Evolutionary conservation across 2,329 filamentous ascomycete genomes (phyloP).

Genomic region (Helotiales sp.): DNA sequence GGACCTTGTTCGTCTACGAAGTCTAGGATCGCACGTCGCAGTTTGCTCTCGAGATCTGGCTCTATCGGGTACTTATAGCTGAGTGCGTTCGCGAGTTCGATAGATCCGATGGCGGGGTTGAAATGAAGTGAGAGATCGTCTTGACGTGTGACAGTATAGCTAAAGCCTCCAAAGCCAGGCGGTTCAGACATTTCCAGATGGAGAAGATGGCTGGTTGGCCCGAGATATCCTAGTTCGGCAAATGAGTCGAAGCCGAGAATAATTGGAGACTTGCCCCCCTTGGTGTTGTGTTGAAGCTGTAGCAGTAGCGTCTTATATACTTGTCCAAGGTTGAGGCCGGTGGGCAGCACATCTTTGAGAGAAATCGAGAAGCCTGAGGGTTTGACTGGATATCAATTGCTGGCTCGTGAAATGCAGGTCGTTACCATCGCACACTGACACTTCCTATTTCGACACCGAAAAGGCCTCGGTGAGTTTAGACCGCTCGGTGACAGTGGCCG

Average conservation of each 20-base stretch:
- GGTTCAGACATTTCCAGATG: not conserved
- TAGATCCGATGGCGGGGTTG: not conserved
- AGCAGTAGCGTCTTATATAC: too few species aligned
- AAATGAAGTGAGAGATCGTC: not conserved
- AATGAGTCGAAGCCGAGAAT: too few species aligned
- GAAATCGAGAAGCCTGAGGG: not conserved
- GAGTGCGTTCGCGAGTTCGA: conserved; percentile 4
- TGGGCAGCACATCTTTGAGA: not conserved
- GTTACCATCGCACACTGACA: not conserved
- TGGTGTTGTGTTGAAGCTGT: too few species aligned
- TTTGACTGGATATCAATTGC: not conserved
- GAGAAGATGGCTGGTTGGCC: too few species aligned
- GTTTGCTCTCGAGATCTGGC: not conserved
- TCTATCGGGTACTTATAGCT: not conserved
- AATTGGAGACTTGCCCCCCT: too few species aligned
- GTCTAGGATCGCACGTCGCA: not conserved
- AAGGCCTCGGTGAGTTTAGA: not conserved
- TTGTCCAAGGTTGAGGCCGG: not conserved
- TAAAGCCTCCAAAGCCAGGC: not conserved
- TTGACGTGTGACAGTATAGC: not conserved
- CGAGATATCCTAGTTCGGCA: too few species aligned
- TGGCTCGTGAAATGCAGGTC: not conserved
- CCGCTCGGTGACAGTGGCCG: not conserved
- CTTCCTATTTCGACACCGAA: not conserved
- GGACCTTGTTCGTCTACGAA: not conserved